A percentile compares a stretch with the other conserved stretches of the same genome.
Evolutionary conservation across 768 basidiomycete species (phyloP).

Genomic region (Boletus tomentosulus): DNA sequence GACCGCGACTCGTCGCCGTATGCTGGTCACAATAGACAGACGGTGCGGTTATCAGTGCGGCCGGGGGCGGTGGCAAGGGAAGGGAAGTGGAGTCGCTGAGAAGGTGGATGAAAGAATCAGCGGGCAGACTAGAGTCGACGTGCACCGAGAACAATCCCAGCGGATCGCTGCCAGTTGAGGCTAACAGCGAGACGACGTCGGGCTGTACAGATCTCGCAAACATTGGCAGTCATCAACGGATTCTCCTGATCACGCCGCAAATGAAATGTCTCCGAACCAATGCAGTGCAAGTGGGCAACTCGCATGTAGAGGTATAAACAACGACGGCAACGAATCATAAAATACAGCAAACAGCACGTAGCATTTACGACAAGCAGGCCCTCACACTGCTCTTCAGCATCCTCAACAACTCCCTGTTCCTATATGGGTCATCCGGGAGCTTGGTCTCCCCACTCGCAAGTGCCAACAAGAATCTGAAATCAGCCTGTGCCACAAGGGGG

Average conservation of each 20-base stretch:
- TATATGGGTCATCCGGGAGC: constrained; percentile 52
- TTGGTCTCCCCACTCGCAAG: constrained; percentile 51
- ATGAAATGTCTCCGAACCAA: constrained; percentile 12
- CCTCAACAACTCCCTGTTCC: constrained; percentile 49
- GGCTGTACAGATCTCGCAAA: constrained; percentile 59
- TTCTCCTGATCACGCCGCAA: constrained; percentile 18
- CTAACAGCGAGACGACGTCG: constrained; percentile 65
- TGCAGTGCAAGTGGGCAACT: too few relatives aligned
- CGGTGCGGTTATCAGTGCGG: constrained; percentile 42
- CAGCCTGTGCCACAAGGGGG: constrained; percentile 81
- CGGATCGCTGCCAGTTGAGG: constrained; percentile 64
- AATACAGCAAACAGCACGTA: constrained; percentile 11
- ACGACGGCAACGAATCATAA: neutral
- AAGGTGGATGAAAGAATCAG: constrained; percentile 63
- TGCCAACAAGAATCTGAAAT: constrained; percentile 77
- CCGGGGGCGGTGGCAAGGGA: constrained; percentile 45
- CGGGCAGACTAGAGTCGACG: constrained; percentile 46
- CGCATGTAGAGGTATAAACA: constrained; percentile 1
- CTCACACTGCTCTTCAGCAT: constrained; percentile 46
- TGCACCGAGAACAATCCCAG: constrained; percentile 50
- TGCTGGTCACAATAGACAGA: constrained; percentile 26
- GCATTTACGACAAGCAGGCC: constrained; percentile 21
- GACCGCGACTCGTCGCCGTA: constrained; percentile 31
- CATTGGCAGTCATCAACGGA: constrained; percentile 32
- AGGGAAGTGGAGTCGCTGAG: constrained; percentile 54